Evolutionary conservation across 768 basidiomycete species (phyloP), one percentile per base, ranked within the genome.

Genomic region (Mycena galericulata): DNA sequence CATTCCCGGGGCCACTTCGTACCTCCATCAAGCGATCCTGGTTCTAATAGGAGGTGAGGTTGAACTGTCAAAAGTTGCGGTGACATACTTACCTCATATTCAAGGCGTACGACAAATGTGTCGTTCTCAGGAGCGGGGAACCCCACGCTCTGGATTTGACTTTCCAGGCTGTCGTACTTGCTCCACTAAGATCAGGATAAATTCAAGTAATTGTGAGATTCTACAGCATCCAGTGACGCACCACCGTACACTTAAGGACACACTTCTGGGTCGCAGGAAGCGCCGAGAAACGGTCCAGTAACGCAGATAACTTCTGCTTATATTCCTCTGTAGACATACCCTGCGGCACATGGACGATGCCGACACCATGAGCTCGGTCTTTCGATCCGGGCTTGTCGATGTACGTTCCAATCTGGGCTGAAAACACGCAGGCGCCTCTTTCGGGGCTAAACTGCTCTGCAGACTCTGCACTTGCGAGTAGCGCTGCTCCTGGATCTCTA

Each of bases 331-430:
- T 30, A 4, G 32, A 54, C 53, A 36, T 7, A 14, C 32, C 53
- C 22, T 54, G 29, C 34, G 53, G 53, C 32, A 54, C 53, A 10
- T 36, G 20, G 32, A 54, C 32, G 53, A 54, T 54, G 18, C 17
- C 53, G 34, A 54, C 32, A 10, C 32, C 53, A 32, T 54, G 53
- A 20, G 20, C 32, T 36, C 30, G 14, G 36, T 54, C 53, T 11
- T 54, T 36, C 20, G 53, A 36, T 30, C 53, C 53, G 53, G 53
- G 32, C 22, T 54, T 54, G 53, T 54, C 53, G 34, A 54, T 54
- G n/a, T 54, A 22, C n/a, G 53, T 54, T 7, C n/a, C 22, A 32
- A 54, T 32, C 20, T 54, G 32, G 10, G 32, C 53, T 10, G 32
- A 36, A 26, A 54, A 36, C 53, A 36, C 53, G 20, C 14, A 54